Conservation (phyloP, 164 flowering plant genomes). For the Paratinospora sagittata region DNA sequence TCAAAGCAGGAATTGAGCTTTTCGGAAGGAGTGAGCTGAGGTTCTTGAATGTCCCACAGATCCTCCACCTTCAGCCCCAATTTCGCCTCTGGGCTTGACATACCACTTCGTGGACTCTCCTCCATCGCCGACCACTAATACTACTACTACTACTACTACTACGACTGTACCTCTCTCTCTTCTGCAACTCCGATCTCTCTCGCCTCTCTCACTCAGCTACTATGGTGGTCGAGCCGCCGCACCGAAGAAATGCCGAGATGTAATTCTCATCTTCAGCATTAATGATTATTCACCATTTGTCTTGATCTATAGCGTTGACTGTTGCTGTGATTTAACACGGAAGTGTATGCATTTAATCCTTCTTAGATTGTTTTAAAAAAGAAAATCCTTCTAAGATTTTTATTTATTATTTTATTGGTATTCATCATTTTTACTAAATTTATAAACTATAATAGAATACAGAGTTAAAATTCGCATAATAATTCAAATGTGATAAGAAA, state of each 20-base stretch:
- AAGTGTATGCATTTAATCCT: background rate
- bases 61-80: conserved; percentile 80
- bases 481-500: too few species aligned
- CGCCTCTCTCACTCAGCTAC: conserved; percentile 1
- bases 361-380: too few species aligned
- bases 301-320: too few species aligned
- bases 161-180: conserved; percentile 20
- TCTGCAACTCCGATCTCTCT: conserved; percentile 7
- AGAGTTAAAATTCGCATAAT: too few species aligned
- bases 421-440: too few species aligned
- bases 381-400: too few species aligned
- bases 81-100: conserved; percentile 77
- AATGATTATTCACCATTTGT: background rate
- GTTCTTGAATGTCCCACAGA: conserved; percentile 75
- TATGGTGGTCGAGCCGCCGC: conserved; percentile 13
- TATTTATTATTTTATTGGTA: too few species aligned
- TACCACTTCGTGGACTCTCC: conserved; percentile 45
- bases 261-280: background rate
- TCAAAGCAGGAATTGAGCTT: conserved; percentile 98
- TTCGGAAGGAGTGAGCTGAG: conserved; percentile 82
- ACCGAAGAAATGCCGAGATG: conserved; percentile 18
- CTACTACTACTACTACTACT: too few species aligned
- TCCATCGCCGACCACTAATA: conserved; percentile 6
- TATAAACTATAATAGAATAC: background rate
- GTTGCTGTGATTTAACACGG: too few species aligned